Conservation (phyloP, 176 grass and related monocot species). For the Eragrostis curvula region DNA sequence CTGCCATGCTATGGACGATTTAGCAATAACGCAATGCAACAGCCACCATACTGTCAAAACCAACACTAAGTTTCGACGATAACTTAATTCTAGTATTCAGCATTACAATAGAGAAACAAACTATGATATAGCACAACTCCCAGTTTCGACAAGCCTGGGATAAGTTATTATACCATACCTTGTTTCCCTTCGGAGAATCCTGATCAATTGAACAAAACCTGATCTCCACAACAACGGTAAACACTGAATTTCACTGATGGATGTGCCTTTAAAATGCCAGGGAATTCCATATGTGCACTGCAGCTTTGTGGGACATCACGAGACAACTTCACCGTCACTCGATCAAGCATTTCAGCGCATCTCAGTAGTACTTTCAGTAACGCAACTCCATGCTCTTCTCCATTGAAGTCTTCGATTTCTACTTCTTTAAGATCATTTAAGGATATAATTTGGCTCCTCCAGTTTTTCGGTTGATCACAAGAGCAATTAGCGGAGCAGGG, state of each 20-base stretch:
- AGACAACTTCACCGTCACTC: neutral
- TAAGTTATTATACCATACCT: neutral
- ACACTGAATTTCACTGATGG: neutral
- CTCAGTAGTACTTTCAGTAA: neutral
- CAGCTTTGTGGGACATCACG: neutral
- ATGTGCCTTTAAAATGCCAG: neutral
- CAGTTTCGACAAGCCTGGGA: too few relatives aligned
- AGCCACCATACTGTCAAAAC: too few relatives aligned
- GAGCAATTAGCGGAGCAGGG: neutral
- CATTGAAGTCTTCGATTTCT: neutral
- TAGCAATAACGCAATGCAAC: too few relatives aligned
- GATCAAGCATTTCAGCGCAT: neutral
- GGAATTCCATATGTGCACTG: neutral
- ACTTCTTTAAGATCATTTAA: constrained; percentile 19
- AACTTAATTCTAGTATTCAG: too few relatives aligned
- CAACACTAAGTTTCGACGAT: too few relatives aligned
- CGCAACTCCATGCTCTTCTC: constrained; percentile 1
- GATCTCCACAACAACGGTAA: neutral
- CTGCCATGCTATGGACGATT: too few relatives aligned
- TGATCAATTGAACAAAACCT: neutral
- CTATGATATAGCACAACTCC: neutral
- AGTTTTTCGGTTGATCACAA: neutral
- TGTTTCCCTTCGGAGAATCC: neutral
- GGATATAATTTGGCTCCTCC: neutral
- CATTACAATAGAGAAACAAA: too few relatives aligned